Evolutionary conservation across 768 basidiomycete species (phyloP), one percentile per base, ranked within the genome.

Genomic region (Lactarius hatsudake): DNA sequence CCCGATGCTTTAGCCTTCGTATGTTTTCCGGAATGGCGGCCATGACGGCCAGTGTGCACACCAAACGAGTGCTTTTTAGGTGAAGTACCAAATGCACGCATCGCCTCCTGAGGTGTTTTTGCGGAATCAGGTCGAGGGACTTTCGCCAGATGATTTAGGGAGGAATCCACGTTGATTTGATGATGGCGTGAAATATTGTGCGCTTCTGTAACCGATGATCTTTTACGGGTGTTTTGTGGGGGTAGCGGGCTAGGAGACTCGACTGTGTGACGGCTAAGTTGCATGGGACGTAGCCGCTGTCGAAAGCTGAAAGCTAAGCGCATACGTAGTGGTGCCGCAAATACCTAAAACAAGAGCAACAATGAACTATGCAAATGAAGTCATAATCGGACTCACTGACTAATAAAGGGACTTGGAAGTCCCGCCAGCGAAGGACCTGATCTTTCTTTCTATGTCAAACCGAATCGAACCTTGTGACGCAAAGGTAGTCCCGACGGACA

Each of bases 241-340:
- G 62, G 26, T 67, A 59, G 17, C n/a, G 65, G 62, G 69, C 71
- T 23, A 55, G 65, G 42, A 71, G 54, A 76, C 61, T 71, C 72
- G 67, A 63, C 18, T 23, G n/a, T 74, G 73, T 34, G 76, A 70
- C 32, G 79, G 76, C 85, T 81, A 72, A 83, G 73, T 81, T 84
- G 83, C 86, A 87, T 87, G 79, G 85, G 81, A 78, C 82, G 79
- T 76, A 78, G 81, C 81, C 83, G 81, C 64, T 79, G 76, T 71
- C 79, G 78, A 69, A 83, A 75, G 62, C 80, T 63, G 71, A 80
- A 77, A 71, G 80, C 81, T 74, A 82, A 73, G 79, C 81, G 82
- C 85, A 87, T 87, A 81, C 40, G 64, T 38, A 51, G 36, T 51
- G 36, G 66, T 43, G 43, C 68, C 26, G 26, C 23, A 32, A 56